Conservation (phyloP, 225 moss, liverwort and hornwort genomes). For the Sphagnum contortum region DNA sequence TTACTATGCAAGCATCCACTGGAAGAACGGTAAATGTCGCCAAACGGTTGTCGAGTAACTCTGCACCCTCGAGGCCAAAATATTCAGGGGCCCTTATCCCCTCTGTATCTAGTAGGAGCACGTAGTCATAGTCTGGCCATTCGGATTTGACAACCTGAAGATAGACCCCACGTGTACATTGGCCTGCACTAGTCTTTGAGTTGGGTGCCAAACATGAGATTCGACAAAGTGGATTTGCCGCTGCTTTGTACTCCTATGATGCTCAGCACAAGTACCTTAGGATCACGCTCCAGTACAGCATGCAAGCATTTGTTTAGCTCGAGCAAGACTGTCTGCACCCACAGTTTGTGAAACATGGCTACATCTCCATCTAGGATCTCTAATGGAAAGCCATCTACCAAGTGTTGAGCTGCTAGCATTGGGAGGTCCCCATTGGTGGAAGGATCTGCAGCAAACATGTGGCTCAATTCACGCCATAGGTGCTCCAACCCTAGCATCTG, state of each 20-base stretch:
- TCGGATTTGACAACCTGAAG: too few relatives aligned
- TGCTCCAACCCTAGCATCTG: conserved; percentile 8
- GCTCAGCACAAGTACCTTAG: conserved; percentile 6
- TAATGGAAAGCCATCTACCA: conserved; percentile 10
- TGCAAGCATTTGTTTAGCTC: conserved; percentile 1
- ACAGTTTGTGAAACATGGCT: conserved; percentile 4
- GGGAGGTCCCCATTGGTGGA: neutral
- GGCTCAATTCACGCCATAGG: conserved; percentile 12
- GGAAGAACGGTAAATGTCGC: too few relatives aligned
- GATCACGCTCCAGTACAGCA: neutral
- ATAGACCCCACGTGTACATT: too few relatives aligned
- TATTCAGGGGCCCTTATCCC: too few relatives aligned
- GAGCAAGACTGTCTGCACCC: conserved; percentile 4
- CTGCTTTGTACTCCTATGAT: conserved; percentile 9
- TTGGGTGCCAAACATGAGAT: too few relatives aligned
- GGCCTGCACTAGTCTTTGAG: too few relatives aligned
- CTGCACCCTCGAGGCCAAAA: too few relatives aligned
- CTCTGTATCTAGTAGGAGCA: too few relatives aligned
- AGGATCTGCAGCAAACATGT: conserved; percentile 6
- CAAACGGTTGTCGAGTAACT: too few relatives aligned
- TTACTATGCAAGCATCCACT: too few relatives aligned
- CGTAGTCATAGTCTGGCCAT: too few relatives aligned
- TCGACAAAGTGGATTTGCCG: conserved; percentile 8
- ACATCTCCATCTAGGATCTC: conserved; percentile 13
- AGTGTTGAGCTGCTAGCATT: conserved; percentile 4